Percentiles rank a stretch among this genome's conserved stretches.
Conservation (phyloP, 306 rosid species). For the Quercus aquifolioides region DNA sequence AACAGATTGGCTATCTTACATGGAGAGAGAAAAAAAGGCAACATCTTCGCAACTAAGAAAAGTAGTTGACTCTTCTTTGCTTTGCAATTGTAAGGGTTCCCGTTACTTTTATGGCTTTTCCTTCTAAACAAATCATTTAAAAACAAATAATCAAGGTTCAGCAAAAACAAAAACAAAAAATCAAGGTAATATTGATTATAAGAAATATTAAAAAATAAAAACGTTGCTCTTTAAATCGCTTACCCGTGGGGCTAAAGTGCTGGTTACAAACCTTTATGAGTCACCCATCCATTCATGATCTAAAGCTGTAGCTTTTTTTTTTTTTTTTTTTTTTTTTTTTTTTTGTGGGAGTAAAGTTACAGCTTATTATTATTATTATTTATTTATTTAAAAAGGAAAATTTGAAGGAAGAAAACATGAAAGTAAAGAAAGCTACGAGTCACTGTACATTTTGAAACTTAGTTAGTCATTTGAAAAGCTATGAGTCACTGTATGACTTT, state of each 20-base stretch:
- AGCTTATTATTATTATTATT: too few relatives aligned
- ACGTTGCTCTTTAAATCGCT: conserved; percentile 19
- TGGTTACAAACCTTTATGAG: conserved; percentile 32
- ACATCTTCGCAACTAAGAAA: conserved; percentile 68
- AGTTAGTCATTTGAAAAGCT: too few relatives aligned
- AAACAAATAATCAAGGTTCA: not conserved
- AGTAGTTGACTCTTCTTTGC: conserved; percentile 42
- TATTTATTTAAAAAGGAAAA: too few relatives aligned
- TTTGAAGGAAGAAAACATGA: too few relatives aligned
- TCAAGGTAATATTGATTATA: not conserved
- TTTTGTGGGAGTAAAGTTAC: too few relatives aligned
- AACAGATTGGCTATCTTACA: not conserved
- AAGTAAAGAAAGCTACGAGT: too few relatives aligned
- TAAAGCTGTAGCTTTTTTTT: not conserved
- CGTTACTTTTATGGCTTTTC: conserved; percentile 18
- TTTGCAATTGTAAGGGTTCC: conserved; percentile 17
- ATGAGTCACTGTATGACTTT: too few relatives aligned
- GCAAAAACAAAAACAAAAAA: conserved; percentile 1
- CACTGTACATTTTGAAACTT: too few relatives aligned
- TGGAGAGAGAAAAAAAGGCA: conserved; percentile 15
- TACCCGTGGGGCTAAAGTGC: conserved; percentile 27
- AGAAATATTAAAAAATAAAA: conserved; percentile 6
- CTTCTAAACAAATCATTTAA: too few relatives aligned
- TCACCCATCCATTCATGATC: conserved; percentile 47
- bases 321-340: too few relatives aligned